Percentiles rank a stretch among this genome's conserved stretches.
Conservation (phyloP, 768 basidiomycete species). For the Chiua virens region DNA sequence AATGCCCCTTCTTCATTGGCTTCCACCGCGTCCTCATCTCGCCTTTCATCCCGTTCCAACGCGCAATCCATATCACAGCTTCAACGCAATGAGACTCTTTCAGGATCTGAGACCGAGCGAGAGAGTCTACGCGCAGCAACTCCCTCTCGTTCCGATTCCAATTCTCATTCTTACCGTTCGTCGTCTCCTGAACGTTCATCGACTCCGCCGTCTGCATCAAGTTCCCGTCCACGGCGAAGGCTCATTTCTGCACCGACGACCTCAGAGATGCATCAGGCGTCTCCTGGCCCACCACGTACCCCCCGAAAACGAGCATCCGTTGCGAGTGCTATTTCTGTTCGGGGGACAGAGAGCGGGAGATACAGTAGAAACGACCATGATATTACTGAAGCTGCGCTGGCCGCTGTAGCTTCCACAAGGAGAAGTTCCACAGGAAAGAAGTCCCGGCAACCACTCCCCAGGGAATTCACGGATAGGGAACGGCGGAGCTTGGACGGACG, state of each 20-base stretch:
- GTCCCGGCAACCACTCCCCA: conserved; percentile 50
- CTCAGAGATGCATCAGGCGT: conserved; percentile 39
- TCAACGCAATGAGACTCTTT: conserved; percentile 42
- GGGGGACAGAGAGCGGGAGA: conserved; percentile 23
- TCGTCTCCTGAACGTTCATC: conserved; percentile 39
- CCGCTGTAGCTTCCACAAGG: conserved; percentile 57
- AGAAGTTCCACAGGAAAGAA: conserved; percentile 48
- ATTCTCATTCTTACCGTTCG: conserved; percentile 33
- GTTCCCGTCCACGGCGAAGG: conserved; percentile 35
- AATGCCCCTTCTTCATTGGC: conserved; percentile 34
- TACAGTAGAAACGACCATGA: conserved; percentile 31
- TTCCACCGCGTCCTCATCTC: conserved; percentile 36
- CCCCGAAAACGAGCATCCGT: conserved; percentile 45
- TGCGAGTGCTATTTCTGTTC: conserved; percentile 31
- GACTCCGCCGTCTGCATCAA: conserved; percentile 36
- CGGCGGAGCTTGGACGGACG: conserved; percentile 40
- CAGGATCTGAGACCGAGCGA: conserved; percentile 83
- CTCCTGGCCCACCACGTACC: conserved; percentile 41
- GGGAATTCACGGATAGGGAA: conserved; percentile 44
- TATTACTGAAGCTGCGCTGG: conserved; percentile 57
- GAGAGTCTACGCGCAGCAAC: conserved; percentile 46
- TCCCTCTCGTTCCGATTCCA: conserved; percentile 32
- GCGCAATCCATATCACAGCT: conserved; percentile 24
- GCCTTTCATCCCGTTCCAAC: conserved; percentile 36
- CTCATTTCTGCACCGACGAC: conserved; percentile 51